These are phyloP conservation scores for Dysphania ambrosioides DNA, from an alignment of 148 eudicot species.

Conservation along the genomic window DNA sequence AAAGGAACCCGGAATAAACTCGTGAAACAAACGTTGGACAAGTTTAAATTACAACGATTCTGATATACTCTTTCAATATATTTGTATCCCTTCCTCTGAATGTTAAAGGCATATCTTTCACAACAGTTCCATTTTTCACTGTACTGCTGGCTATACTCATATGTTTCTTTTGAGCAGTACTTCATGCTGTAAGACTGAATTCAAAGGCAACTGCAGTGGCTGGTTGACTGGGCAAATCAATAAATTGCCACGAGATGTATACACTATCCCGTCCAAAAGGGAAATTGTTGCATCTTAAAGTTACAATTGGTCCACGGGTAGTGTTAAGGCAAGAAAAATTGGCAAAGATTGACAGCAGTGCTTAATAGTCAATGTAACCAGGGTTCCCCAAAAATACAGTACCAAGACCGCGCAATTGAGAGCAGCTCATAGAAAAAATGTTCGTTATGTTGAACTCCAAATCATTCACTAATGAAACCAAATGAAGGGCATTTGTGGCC, in stretches of 20 bases:
- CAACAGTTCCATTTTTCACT: conserved; percentile 53
- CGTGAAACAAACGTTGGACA: conserved; percentile 83
- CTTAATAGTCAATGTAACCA: conserved; percentile 54
- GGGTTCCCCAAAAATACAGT: conserved; percentile 66
- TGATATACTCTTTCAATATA: conserved; percentile 67
- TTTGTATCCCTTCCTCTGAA: conserved; percentile 71
- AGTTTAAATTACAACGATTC: conserved; percentile 66
- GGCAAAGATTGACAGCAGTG: conserved; percentile 58
- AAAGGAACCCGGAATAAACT: conserved; percentile 82
- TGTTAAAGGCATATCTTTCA: conserved; percentile 42
- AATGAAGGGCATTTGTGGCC: conserved; percentile 81
- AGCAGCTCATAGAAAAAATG: conserved; percentile 77
- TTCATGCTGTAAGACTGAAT: conserved; percentile 76
- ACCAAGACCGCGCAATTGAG: conserved; percentile 62
- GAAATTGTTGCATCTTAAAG: conserved; percentile 58
- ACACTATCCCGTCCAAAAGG: conserved; percentile 48
- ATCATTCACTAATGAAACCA: conserved; percentile 68
- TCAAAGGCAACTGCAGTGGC: conserved; percentile 86
- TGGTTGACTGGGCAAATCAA: conserved; percentile 75
- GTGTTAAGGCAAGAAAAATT: conserved; percentile 78
- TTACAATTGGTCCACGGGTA: conserved; percentile 66
- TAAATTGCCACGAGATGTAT: conserved; percentile 78
- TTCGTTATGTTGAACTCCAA: conserved; percentile 84
- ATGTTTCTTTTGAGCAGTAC: conserved; percentile 44
- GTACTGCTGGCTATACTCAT: conserved; percentile 73